These are phyloP conservation scores for Phaeosphaeriaceae sp. DNA, from an alignment of 2,329 filamentous ascomycete species.

Conservation along the genomic window DNA sequence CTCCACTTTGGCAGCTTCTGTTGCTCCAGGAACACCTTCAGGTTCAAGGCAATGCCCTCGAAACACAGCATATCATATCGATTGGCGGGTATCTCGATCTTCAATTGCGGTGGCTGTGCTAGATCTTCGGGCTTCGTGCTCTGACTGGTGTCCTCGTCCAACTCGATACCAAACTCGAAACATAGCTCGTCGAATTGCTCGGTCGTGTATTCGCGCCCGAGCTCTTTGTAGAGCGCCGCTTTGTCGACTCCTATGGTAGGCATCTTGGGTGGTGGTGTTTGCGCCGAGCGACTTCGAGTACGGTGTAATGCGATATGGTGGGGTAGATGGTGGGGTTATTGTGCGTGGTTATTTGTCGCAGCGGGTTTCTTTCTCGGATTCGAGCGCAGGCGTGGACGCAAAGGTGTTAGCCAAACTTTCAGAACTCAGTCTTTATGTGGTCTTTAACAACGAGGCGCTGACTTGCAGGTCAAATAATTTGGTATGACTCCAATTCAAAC, in stretches of 20 bases:
- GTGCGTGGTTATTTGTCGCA: conserved; percentile 22
- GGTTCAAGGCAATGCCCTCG: conserved; percentile 93
- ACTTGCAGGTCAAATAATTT: conserved; percentile 26
- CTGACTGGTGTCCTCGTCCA: conserved; percentile 78
- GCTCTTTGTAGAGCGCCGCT: conserved; percentile 89
- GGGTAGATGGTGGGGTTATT: conserved; percentile 39
- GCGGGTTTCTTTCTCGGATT: background rate
- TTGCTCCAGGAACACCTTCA: conserved; percentile 91
- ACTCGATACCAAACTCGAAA: conserved; percentile 97
- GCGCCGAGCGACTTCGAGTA: conserved; percentile 8
- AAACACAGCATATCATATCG: conserved; percentile 95
- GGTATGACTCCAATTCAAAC: conserved; percentile 31
- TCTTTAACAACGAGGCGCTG: background rate
- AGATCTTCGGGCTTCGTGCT: conserved; percentile 42
- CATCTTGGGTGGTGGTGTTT: conserved; percentile 64
- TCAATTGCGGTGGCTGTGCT: conserved; percentile 89
- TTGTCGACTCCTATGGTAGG: conserved; percentile 98
- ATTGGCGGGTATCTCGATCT: conserved; percentile 98
- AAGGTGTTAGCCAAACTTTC: background rate
- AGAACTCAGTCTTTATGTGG: background rate
- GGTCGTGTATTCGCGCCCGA: conserved; percentile 89
- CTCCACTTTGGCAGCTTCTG: conserved; percentile 79
- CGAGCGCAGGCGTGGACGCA: background rate
- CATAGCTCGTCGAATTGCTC: conserved; percentile 96
- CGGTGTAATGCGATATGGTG: conserved; percentile 29